A percentile compares a stretch with the other conserved stretches of the same genome.
phyloP scores from a whole-genome alignment of 2,329 filamentous ascomycete genomes.

The Aureobasidium uvarum region DNA sequence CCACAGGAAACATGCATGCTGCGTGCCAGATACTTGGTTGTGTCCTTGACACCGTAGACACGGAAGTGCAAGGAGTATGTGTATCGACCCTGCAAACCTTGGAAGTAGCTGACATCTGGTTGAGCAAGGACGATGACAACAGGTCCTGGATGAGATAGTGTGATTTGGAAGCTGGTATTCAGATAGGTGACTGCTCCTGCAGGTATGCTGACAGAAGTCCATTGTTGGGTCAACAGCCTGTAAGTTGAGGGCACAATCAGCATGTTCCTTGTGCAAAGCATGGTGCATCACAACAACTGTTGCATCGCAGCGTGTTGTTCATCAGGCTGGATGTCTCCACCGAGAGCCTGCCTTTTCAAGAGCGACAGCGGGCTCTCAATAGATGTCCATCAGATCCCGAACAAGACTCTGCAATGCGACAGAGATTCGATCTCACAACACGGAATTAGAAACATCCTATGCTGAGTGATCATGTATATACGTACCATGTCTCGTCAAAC shows the following conservation, averaged over 20 bases:
- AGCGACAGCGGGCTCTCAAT: background rate
- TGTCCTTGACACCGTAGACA: slow-evolving; percentile 53
- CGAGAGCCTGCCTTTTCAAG: background rate
- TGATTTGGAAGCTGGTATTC: slow-evolving; percentile 59
- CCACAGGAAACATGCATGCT: slow-evolving; percentile 36
- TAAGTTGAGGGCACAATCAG: background rate
- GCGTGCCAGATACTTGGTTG: slow-evolving; percentile 35
- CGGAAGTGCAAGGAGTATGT: slow-evolving; percentile 59
- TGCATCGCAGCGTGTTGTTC: background rate
- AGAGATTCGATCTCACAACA: too few species aligned
- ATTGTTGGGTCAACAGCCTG: slow-evolving; percentile 54
- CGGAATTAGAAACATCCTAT: too few species aligned
- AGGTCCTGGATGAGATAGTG: slow-evolving; percentile 52
- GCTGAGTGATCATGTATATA: too few species aligned
- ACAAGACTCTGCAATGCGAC: background rate
- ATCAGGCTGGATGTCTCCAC: background rate
- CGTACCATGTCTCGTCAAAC: slow-evolving; percentile 59
- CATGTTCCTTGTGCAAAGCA: background rate
- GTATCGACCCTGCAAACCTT: slow-evolving; percentile 57
- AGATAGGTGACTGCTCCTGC: slow-evolving; percentile 59
- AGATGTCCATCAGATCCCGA: background rate
- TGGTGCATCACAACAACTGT: background rate
- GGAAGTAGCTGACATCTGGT: slow-evolving; percentile 61
- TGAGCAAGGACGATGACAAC: slow-evolving; percentile 60
- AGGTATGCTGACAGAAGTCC: slow-evolving; percentile 52